These are phyloP conservation scores for Pseudogymnoascus pannorum DNA, from an alignment of 2,329 filamentous ascomycete genomes.

Conservation along the genomic window DNA sequence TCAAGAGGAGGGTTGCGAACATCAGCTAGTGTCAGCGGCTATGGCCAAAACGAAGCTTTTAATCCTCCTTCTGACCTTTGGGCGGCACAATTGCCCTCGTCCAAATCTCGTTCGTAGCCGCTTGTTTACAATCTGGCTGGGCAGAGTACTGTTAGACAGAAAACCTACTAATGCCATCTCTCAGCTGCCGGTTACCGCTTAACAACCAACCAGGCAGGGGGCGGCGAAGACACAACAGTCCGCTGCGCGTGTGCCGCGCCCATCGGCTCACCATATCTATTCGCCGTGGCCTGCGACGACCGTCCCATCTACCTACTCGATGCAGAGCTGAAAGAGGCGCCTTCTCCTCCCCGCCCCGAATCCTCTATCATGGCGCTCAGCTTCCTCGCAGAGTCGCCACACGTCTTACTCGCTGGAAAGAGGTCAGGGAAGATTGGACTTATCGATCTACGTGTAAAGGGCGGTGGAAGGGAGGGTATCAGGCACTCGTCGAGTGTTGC, in stretches of 20 bases:
- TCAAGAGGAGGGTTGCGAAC: background rate
- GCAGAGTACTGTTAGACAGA: too few relatives aligned
- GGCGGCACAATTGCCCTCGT: background rate
- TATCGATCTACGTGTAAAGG: conserved; percentile 28
- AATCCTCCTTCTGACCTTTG: background rate
- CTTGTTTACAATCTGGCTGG: background rate
- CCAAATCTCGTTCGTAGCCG: background rate
- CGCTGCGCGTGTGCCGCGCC: background rate
- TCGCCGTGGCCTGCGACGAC: background rate
- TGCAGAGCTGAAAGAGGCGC: conserved; percentile 16
- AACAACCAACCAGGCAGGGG: conserved; percentile 44
- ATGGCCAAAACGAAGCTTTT: background rate
- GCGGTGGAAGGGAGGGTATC: conserved; percentile 19
- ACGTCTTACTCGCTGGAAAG: conserved; percentile 44
- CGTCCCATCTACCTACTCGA: conserved; percentile 9
- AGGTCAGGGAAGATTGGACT: conserved; percentile 38
- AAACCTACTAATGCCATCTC: conserved; percentile 19
- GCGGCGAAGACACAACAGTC: conserved; percentile 33
- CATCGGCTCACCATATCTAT: background rate
- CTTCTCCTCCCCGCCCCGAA: conserved; percentile 17
- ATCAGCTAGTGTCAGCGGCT: background rate
- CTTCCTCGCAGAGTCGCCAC: conserved; percentile 37
- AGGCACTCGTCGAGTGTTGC: conserved; percentile 36
- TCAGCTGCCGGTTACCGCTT: conserved; percentile 38
- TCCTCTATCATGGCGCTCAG: conserved; percentile 40